Percentiles rank a stretch among this genome's conserved stretches.
phyloP scores from a whole-genome alignment of 495 filamentous ascomycete species.

The Trichoderma gamsii region DNA sequence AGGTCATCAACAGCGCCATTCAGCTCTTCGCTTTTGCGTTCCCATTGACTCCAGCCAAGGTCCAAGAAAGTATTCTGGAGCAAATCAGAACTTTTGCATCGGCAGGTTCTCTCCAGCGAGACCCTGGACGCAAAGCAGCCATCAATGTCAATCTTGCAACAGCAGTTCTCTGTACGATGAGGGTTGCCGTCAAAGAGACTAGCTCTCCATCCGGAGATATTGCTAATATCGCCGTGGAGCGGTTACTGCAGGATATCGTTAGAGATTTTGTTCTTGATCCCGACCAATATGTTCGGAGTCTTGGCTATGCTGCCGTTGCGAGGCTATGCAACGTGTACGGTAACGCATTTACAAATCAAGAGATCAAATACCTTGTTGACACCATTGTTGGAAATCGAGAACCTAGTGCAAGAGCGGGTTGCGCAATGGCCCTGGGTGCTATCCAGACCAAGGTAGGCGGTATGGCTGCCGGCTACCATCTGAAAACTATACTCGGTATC shows the following conservation, averaged over 20 bases:
- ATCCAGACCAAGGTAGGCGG: conserved; percentile 94
- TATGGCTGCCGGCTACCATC: conserved; percentile 95
- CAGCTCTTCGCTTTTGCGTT: conserved; percentile 85
- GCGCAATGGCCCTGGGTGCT: conserved; percentile 84
- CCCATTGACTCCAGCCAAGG: conserved; percentile 76
- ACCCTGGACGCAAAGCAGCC: conserved; percentile 80
- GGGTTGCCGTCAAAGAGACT: conserved; percentile 77
- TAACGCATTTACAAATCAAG: conserved; percentile 77
- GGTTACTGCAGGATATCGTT: conserved; percentile 76
- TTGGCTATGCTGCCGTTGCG: conserved; percentile 84
- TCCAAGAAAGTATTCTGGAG: conserved; percentile 92
- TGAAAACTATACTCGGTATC: conserved; percentile 92
- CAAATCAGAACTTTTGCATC: conserved; percentile 83
- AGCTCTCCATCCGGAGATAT: conserved; percentile 67
- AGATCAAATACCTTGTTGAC: conserved; percentile 88
- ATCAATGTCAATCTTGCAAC: conserved; percentile 85
- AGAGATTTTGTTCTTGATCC: conserved; percentile 72
- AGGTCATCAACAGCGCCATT: conserved; percentile 90
- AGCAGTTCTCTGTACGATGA: conserved; percentile 71
- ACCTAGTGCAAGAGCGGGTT: conserved; percentile 86
- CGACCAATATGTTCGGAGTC: conserved; percentile 77
- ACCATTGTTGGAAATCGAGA: conserved; percentile 90
- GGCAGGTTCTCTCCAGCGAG: conserved; percentile 70
- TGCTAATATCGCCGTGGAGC: conserved; percentile 70
- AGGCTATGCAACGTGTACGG: conserved; percentile 84